Percentiles rank a stretch among this genome's conserved stretches.
These are phyloP conservation scores for Wickerhamomyces queroliae DNA, from an alignment of 805 yeast genomes.

Conservation along the genomic window DNA sequence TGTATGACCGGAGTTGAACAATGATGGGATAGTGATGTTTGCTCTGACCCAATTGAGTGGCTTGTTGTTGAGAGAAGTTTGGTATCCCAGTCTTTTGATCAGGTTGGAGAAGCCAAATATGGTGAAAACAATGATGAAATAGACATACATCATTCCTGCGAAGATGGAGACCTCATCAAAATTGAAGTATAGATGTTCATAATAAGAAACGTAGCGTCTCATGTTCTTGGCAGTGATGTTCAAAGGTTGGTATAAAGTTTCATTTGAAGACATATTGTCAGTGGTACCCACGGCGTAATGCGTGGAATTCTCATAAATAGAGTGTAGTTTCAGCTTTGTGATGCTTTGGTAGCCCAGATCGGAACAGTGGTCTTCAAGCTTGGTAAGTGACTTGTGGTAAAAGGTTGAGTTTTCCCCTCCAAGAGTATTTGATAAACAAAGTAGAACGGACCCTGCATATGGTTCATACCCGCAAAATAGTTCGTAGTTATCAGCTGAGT, in stretches of 20 bases:
- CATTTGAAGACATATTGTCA: slow-evolving; percentile 5
- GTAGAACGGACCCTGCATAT: no score
- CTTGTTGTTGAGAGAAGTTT: slow-evolving; percentile 7
- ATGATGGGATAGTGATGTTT: slow-evolving; percentile 16
- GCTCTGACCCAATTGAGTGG: slow-evolving; percentile 14
- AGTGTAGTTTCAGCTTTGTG: no score
- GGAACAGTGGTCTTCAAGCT: no score
- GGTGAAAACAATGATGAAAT: slow-evolving; percentile 33
- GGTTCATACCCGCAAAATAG: no score
- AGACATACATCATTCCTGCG: slow-evolving; percentile 29
- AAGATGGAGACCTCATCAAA: slow-evolving; percentile 12
- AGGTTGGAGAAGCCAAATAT: slow-evolving; percentile 27
- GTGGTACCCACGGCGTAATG: slow-evolving; percentile 2
- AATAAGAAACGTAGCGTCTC: slow-evolving; percentile 1
- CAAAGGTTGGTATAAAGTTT: slow-evolving; percentile 9
- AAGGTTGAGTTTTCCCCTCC: no score
- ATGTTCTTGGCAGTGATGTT: neutral
- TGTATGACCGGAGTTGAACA: slow-evolving; percentile 13
- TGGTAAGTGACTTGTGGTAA: no score
- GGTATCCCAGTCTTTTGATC: slow-evolving; percentile 19
- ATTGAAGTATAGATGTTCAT: slow-evolving; percentile 8
- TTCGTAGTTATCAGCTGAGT: no score
- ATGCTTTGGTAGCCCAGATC: no score
- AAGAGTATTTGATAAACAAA: no score
- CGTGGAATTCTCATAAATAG: slow-evolving; percentile 27